These are phyloP conservation scores for Suzukiozyma palmioleophila DNA, from an alignment of 1,139 yeast genomes.

Conservation along the genomic window DNA sequence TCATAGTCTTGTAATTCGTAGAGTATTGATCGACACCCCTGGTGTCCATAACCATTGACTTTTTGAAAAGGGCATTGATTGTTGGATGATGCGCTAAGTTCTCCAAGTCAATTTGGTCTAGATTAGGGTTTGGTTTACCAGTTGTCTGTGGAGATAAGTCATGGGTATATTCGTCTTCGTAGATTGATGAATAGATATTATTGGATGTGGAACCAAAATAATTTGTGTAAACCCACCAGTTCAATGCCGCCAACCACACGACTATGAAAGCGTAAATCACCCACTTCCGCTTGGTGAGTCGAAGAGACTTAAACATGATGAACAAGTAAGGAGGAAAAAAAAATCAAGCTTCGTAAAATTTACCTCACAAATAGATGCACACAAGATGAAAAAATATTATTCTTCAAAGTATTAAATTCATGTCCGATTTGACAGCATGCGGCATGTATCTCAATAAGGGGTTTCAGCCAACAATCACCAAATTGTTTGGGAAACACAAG, in stretches of 20 bases:
- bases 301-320: not conserved
- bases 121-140: no score
- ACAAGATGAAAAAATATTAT: not conserved
- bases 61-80: slow-evolving; percentile 7
- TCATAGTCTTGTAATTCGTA: slow-evolving; percentile 17
- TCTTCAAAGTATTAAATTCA: no score
- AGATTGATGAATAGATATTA: no score
- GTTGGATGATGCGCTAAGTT: slow-evolving; percentile 5
- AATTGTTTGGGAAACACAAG: no score
- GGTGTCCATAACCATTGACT: slow-evolving; percentile 13
- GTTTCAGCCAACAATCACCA: no score
- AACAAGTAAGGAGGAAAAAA: not conserved
- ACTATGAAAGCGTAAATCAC: not conserved
- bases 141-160: no score
- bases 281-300: not conserved
- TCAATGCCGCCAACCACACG: not conserved
- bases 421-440: no score
- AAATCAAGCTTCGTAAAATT: not conserved
- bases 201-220: not conserved
- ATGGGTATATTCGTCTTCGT: no score
- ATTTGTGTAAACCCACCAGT: not conserved
- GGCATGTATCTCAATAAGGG: no score
- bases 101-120: not conserved
- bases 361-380: not conserved
- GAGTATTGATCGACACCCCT: slow-evolving; percentile 19